Evolutionary conservation across 73 alveolate species (phyloP).

Genomic region (Breviolum minutum): DNA sequence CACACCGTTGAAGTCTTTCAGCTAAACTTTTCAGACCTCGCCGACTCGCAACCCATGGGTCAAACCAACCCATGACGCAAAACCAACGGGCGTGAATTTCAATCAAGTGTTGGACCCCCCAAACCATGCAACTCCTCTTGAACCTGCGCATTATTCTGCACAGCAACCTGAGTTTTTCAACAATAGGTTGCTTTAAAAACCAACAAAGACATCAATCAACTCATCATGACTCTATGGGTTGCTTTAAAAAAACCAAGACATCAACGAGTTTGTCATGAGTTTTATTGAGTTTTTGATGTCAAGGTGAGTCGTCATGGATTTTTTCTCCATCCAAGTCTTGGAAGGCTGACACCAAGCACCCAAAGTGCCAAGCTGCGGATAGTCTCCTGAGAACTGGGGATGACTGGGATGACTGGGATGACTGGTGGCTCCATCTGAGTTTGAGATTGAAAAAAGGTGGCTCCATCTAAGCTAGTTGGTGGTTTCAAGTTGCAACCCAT

Average conservation of each 20-base stretch:
- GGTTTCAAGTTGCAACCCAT: no score
- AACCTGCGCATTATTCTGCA: constrained; percentile 74
- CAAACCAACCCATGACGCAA: no score
- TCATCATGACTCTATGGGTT: no score
- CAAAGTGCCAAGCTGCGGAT: constrained; percentile 71
- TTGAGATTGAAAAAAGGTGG: no score
- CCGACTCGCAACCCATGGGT: neutral
- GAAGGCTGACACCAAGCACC: constrained; percentile 62
- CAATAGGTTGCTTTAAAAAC: no score
- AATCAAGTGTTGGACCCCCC: neutral
- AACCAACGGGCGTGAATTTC: no score
- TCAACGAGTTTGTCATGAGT: neutral
- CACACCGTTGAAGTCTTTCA: constrained; percentile 1
- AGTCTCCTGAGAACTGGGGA: neutral
- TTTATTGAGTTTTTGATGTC: neutral
- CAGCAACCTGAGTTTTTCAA: constrained; percentile 20
- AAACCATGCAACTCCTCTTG: constrained; percentile 48
- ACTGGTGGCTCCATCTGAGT: no score
- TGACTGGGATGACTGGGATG: no score
- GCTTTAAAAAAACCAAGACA: neutral
- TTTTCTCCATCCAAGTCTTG: neutral
- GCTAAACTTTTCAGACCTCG: constrained; percentile 24
- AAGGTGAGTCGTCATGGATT: no score
- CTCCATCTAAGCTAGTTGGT: no score
- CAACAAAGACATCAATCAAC: neutral